Conservation (phyloP, 2,329 filamentous ascomycete genomes). For the Incumbomyces lentus region DNA sequence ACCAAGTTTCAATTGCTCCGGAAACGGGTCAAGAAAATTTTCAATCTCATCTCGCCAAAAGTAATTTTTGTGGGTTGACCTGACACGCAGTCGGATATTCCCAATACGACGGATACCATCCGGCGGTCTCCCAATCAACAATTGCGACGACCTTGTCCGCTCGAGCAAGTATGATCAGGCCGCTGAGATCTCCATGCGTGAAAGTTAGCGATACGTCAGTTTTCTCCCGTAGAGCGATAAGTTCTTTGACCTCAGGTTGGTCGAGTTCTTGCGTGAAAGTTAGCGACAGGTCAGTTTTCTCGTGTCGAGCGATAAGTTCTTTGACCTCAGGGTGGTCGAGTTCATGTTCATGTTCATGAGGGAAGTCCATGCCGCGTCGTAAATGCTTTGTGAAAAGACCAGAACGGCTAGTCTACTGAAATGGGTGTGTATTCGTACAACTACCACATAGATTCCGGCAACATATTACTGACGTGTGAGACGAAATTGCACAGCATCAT, state of each 20-base stretch:
- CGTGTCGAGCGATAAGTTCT: neutral
- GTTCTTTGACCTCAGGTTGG: neutral
- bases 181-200: neutral
- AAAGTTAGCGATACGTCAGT: neutral
- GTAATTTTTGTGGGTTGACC: slow-evolving; percentile 30
- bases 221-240: neutral
- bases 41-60: slow-evolving; percentile 32
- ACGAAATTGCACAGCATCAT: too few relatives aligned
- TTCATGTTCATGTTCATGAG: neutral
- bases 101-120: slow-evolving; percentile 20
- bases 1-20: slow-evolving; percentile 30
- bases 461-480: too few relatives aligned
- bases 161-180: neutral
- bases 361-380: neutral
- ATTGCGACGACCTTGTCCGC: slow-evolving; percentile 18
- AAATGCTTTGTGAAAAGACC: neutral
- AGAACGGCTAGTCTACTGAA: too few relatives aligned
- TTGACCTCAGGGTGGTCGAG: neutral
- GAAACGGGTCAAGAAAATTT: slow-evolving; percentile 31
- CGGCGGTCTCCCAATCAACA: slow-evolving; percentile 22
- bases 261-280: neutral
- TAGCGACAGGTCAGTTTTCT: neutral
- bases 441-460: too few relatives aligned
- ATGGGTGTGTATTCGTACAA: too few relatives aligned
- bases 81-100: slow-evolving; percentile 24